phyloP scores from a whole-genome alignment of 805 yeast genomes.

The Clavispora santaluciae region DNA sequence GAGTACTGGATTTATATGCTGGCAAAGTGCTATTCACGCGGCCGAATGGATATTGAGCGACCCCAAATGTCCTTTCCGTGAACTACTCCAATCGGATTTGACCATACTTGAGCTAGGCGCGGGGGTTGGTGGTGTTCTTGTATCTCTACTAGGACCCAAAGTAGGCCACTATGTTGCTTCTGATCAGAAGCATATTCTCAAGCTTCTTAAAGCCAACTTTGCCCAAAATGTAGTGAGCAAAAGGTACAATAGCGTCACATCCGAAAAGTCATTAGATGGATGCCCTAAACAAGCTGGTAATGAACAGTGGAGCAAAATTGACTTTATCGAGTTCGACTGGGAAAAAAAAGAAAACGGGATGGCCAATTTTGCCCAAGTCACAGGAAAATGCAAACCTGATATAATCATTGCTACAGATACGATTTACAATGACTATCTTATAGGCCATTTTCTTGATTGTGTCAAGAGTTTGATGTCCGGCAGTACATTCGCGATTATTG shows the following conservation, averaged over 20 bases:
- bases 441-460: conserved; percentile 45
- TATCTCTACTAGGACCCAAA: conserved; percentile 31
- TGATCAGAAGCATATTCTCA: conserved; percentile 54
- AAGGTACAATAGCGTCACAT: conserved; percentile 9
- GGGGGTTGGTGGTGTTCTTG: conserved; percentile 53
- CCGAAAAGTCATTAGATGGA: background rate
- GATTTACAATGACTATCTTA: conserved; percentile 57
- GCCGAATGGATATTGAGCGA: conserved; percentile 49
- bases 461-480: conserved; percentile 30
- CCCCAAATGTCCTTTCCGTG: conserved; percentile 22
- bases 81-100: conserved; percentile 11
- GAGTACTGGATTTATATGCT: conserved; percentile 62
- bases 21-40: conserved; percentile 49
- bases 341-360: conserved; percentile 40
- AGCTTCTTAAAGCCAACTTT: conserved; percentile 46
- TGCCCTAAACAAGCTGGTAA: background rate
- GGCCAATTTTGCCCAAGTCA: conserved; percentile 9
- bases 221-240: conserved; percentile 26
- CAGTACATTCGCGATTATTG: conserved; percentile 32
- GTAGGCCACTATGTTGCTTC: conserved; percentile 45
- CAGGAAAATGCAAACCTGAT: conserved; percentile 30
- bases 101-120: conserved; percentile 56
- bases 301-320: conserved; percentile 22
- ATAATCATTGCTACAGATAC: conserved; percentile 60
- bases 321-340: conserved; percentile 59